A percentile compares a stretch with the other conserved stretches of the same genome.
Evolutionary conservation across 768 basidiomycete genomes (phyloP).

Genomic region (Dentipellis fragilis): DNA sequence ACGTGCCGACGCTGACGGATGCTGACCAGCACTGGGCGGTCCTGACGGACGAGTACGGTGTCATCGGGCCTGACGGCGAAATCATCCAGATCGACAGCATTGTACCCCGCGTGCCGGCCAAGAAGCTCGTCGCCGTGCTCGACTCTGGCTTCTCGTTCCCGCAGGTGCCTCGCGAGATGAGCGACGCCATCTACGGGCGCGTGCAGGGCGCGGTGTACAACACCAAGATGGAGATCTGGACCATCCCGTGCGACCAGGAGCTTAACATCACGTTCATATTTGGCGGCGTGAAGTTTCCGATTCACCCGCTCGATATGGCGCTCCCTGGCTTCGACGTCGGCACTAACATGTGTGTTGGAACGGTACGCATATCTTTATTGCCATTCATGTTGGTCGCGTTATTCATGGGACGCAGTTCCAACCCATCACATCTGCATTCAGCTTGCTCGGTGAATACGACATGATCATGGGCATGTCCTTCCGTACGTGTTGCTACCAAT

Average conservation of each 20-base stretch:
- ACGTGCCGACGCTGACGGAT: conserved; percentile 47
- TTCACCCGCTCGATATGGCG: conserved; percentile 66
- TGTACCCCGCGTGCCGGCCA: conserved; percentile 55
- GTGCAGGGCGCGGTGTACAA: conserved; percentile 67
- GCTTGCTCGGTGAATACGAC: conserved; percentile 68
- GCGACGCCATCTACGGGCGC: conserved; percentile 74
- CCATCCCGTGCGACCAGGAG: conserved; percentile 63
- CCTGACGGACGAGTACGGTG: conserved; percentile 54
- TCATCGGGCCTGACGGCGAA: conserved; percentile 70
- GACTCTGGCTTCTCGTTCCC: conserved; percentile 66
- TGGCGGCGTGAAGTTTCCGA: conserved; percentile 54
- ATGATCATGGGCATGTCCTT: conserved; percentile 80
- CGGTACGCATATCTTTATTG: conserved; percentile 33
- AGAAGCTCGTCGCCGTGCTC: conserved; percentile 61
- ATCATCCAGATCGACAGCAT: conserved; percentile 52
- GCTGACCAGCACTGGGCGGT: conserved; percentile 79
- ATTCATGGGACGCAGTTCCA: conserved; percentile 45
- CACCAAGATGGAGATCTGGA: conserved; percentile 47
- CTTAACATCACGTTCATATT: conserved; percentile 66
- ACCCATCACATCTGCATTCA: conserved; percentile 74
- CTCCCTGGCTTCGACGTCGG: conserved; percentile 34
- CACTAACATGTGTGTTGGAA: conserved; percentile 51
- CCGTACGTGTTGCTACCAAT: conserved; percentile 31
- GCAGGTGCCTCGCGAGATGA: conserved; percentile 64
- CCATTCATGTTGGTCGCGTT: neutral